A percentile compares a stretch with the other conserved stretches of the same genome.
Conservation (phyloP, 441 rosid species). For the Rhodomyrtus psidioides region DNA sequence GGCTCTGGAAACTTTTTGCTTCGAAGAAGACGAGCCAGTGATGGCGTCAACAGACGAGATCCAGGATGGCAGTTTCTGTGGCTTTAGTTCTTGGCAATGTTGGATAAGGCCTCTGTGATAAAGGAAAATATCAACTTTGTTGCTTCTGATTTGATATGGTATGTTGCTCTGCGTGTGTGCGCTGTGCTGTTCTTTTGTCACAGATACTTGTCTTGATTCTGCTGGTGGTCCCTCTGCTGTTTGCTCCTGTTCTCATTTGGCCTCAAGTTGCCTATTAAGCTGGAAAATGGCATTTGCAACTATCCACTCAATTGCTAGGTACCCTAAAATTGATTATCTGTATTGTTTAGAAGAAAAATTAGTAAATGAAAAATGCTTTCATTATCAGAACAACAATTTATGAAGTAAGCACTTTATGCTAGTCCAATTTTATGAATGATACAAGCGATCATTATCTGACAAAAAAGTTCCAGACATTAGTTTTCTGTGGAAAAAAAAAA, state of each 20-base stretch:
- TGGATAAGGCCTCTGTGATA: not conserved
- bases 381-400: not conserved
- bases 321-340: not conserved
- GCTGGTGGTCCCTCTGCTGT: not conserved
- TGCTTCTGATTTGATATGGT: not conserved
- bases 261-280: not conserved
- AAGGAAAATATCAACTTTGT: not conserved
- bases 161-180: not conserved
- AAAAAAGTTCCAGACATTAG: rapidly evolving
- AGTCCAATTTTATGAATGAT: rapidly evolving
- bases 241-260: not conserved
- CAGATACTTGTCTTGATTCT: not conserved
- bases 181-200: not conserved
- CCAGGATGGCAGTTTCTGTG: not conserved
- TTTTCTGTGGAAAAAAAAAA: not conserved
- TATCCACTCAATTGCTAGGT: not conserved
- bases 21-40: not conserved
- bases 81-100: not conserved
- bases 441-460: not conserved
- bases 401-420: not conserved
- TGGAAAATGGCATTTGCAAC: not conserved
- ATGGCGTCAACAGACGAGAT: not conserved
- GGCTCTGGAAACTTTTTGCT: not conserved
- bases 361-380: not conserved
- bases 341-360: not conserved